Conservation (phyloP, 2,329 filamentous ascomycete species). For the Aspergillus sp. region DNA sequence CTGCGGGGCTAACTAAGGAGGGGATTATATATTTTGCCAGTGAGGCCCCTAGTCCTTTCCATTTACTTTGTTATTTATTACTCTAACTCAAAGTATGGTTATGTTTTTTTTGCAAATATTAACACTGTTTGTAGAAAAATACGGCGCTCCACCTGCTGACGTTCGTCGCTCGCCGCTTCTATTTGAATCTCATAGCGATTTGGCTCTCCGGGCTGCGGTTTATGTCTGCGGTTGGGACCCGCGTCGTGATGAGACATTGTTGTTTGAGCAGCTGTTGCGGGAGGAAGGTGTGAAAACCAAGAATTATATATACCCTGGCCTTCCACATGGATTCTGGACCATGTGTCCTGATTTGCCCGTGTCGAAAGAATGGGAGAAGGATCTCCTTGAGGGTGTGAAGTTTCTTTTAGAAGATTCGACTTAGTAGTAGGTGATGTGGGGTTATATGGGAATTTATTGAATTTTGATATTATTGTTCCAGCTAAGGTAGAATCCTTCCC, state of each 20-base stretch:
- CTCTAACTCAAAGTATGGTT: too few relatives aligned
- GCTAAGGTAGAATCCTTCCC: background rate
- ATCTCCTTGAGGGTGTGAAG: constrained; percentile 22
- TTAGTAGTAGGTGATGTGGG: background rate
- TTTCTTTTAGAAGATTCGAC: constrained; percentile 6
- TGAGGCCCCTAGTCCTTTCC: background rate
- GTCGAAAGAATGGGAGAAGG: constrained; percentile 30
- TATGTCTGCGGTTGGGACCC: constrained; percentile 52
- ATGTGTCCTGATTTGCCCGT: constrained; percentile 31
- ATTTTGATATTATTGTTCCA: background rate
- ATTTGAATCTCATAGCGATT: constrained; percentile 32
- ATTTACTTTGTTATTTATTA: background rate
- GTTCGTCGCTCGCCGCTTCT: constrained; percentile 40
- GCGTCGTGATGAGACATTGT: constrained; percentile 49
- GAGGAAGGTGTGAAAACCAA: constrained; percentile 40
- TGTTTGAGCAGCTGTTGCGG: constrained; percentile 46
- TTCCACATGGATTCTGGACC: constrained; percentile 35
- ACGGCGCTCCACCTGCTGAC: constrained; percentile 33
- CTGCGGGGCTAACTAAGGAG: constrained; percentile 33
- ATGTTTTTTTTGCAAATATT: background rate
- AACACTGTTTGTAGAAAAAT: constrained; percentile 16
- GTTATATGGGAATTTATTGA: background rate
- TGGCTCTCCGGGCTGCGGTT: constrained; percentile 43
- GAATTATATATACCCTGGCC: constrained; percentile 41
- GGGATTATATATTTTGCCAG: constrained; percentile 35